Base-by-base conservation (phyloP, 306 rosid species). In the Quercus gilva region DNA sequence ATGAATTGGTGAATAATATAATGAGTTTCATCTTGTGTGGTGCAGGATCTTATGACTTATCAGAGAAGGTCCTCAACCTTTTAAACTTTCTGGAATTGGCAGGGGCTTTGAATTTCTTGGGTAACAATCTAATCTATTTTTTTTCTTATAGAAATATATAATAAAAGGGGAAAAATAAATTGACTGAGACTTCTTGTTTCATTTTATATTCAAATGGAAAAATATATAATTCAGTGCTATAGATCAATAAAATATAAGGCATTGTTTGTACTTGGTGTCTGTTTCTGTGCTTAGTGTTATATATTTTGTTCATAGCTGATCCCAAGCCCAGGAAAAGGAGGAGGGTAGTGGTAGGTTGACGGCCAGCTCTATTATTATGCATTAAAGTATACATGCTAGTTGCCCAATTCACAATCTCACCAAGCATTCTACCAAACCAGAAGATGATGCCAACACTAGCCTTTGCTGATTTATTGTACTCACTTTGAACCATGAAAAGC, bases 41-140 rank as follows among this genome's bases (percentile, higher is more conserved):
- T 76, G 56, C 92, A 95, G 99, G 99, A 93, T 90, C 96, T 95
- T 73, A 69, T 77, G 74, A 89, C 96, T 95, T 73, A 69, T 77
- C 74, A 90, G 87, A 76, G 99, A 93, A 88, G 99, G 99, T 69
- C 89, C 94, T 31, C 80, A 82, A 83, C 92, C 97, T 69, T 89
- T 95, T 78, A 91, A 88, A 76, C 90, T 93, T 87, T 94, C 98
- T 49, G 98, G 99, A 78, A 91, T 95, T 71, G 98, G 97, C 28
- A 97, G 99, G 14, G 76, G 91, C 65, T 93, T 94, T 6, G 98
- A 93, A 79, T 95, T 95, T 83, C 98, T 95, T 55, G 98, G 98
- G 98, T 93, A 80, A 86, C 14, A 73, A 31, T 78, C 76, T 72
- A 45, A 52, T 77, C 83, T 70, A 51, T 65, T 20, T 4, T 28